Base-by-base conservation (phyloP, 2,329 filamentous ascomycete species). In the Colletotrichum caudatum region DNA sequence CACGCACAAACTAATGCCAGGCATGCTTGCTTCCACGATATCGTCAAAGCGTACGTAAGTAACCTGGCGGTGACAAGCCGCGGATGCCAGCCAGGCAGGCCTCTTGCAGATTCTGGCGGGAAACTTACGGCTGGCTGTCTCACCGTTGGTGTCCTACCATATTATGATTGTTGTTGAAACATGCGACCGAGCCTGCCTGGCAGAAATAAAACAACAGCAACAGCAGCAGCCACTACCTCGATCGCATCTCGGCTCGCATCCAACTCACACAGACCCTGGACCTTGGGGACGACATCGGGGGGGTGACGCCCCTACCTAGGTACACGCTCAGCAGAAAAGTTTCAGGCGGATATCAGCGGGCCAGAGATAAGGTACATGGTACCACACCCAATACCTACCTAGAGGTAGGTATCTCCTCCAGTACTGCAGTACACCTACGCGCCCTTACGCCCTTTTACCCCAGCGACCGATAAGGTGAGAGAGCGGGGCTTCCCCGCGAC, bases 261-360 rank as follows among this genome's bases (percentile, higher is more conserved):
- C 48, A 26, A n/a, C 26, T 62, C 48, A 26, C 46, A 41, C n/a
- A 12, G 18, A 29, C n/a, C 29, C 26, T 46, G 50, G n/a, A 23
- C n/a, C 20, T 48, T 12, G 44, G 8, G 20, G 20, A 48, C 20
- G 44, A 44, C 39, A 62, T 41, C 35, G 23, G 54, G 58, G 57
- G 68, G 64, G 18, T 33, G 44, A 37, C 44, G 41, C 44, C 20
- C 23, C 37, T 14, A 62, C 59, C 9, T 29, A 29, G 29, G 29
- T 29, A 29, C 29, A 29, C 29, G 20, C 60, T 56, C 51, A 56
- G 50, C 61, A 72, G 50, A 66, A 61, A 72, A 64, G 71, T 64
- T 72, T 62, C 39, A 65, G 35, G 56, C 73, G 73, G 73, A 64
- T 74, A 73, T 68, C 71, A 67, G 70, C 66, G 73, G 71, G 65